phyloP scores from a whole-genome alignment of 768 basidiomycete genomes.

The Kondoa malvinella region DNA sequence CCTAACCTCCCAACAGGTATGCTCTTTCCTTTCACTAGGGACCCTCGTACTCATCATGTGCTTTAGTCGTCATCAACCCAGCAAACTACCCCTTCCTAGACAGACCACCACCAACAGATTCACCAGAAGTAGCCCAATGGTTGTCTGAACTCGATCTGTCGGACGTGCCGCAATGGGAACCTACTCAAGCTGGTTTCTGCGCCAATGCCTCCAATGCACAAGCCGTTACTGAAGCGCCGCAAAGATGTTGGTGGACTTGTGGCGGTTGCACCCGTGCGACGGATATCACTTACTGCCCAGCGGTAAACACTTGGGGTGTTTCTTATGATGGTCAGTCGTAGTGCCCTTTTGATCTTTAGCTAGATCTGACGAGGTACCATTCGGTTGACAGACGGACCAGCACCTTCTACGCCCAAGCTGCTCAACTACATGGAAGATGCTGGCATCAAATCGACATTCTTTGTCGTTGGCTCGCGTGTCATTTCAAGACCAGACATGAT shows the following conservation, averaged over 20 bases:
- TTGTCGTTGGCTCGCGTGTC: conserved; percentile 68
- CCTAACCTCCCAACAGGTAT: conserved; percentile 44
- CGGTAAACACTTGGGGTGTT: conserved; percentile 43
- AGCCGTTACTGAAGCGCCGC: conserved; percentile 39
- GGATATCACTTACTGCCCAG: conserved; percentile 61
- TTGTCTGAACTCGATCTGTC: conserved; percentile 50
- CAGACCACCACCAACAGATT: conserved; percentile 44
- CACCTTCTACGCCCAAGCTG: conserved; percentile 55
- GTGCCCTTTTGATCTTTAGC: not conserved
- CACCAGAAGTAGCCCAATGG: conserved; percentile 53
- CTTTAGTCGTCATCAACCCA: conserved; percentile 30
- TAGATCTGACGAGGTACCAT: not conserved
- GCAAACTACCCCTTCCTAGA: conserved; percentile 51
- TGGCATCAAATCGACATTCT: conserved; percentile 66
- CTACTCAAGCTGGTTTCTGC: conserved; percentile 56
- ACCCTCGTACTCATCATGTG: not conserved
- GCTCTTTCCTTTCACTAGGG: not conserved
- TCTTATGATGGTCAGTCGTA: conserved; percentile 30
- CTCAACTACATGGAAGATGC: conserved; percentile 49
- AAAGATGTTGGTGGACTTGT: conserved; percentile 83
- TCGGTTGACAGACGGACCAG: conserved; percentile 38
- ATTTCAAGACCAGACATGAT: conserved; percentile 53
- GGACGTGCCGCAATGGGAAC: conserved; percentile 48
- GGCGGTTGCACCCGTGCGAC: conserved; percentile 50
- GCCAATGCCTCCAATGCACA: conserved; percentile 38